phyloP scores from a whole-genome alignment of 306 rosid genomes.

The Luffa acutangula region DNA sequence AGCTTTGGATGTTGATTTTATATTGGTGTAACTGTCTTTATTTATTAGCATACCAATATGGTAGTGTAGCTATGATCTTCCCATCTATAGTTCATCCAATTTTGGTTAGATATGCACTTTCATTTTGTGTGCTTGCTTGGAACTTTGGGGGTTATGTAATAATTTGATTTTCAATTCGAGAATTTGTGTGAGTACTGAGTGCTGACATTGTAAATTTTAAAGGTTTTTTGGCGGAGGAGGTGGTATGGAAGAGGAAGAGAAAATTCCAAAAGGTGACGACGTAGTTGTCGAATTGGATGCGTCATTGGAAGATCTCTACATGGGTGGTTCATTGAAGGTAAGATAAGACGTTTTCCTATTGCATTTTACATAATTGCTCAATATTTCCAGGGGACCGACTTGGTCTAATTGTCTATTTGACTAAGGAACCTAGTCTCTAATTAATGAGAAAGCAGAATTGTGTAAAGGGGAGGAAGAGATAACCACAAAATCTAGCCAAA shows the following conservation, averaged over 20 bases:
- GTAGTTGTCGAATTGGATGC: slow-evolving; percentile 81
- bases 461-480: not conserved
- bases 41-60: not conserved
- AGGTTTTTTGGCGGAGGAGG: slow-evolving; percentile 89
- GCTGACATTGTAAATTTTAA: slow-evolving; percentile 6
- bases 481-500: not conserved
- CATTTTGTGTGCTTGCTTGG: not conserved
- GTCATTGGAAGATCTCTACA: slow-evolving; percentile 74
- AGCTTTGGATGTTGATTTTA: not conserved
- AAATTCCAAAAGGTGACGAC: slow-evolving; percentile 73
- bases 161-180: not conserved
- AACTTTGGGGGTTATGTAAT: not conserved
- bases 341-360: slow-evolving; percentile 19
- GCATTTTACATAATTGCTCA: not conserved
- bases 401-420: not conserved
- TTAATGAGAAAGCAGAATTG: not conserved
- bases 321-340: slow-evolving; percentile 96
- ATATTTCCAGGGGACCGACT: not conserved
- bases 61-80: not conserved
- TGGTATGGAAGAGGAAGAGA: slow-evolving; percentile 72
- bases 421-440: not conserved
- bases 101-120: not conserved
- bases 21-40: not conserved
- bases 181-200: not conserved
- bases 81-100: not conserved